These are phyloP conservation scores for Citrus glauca DNA, from an alignment of 345 rosid species.

Conservation along the genomic window DNA sequence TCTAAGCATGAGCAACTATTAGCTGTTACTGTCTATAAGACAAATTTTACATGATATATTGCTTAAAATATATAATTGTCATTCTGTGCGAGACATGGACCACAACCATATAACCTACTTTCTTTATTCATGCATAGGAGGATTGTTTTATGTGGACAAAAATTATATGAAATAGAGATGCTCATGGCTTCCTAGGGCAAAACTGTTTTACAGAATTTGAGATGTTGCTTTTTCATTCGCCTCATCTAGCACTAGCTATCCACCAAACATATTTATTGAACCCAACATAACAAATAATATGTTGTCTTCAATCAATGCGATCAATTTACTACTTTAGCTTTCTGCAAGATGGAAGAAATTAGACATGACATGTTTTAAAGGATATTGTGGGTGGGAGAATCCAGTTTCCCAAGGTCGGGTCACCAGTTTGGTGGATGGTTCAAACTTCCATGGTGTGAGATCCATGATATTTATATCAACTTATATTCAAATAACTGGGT, in stretches of 20 bases:
- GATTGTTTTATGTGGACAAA: neutral
- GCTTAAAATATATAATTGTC: neutral
- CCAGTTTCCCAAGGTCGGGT: conserved; percentile 8
- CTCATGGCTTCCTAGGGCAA: neutral
- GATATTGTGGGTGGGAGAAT: neutral
- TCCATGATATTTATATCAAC: neutral
- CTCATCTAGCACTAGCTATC: neutral
- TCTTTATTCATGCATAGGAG: neutral
- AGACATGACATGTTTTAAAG: neutral
- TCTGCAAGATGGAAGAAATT: neutral
- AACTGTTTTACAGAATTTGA: neutral
- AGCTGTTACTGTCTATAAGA: neutral
- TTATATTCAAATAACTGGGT: neutral
- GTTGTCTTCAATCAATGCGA: conserved; percentile 5
- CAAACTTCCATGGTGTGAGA: conserved; percentile 3
- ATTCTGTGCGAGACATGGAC: neutral
- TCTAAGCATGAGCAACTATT: neutral
- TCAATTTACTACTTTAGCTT: neutral
- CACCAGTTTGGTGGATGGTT: conserved; percentile 11
- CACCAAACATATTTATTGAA: neutral
- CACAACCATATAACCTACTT: neutral
- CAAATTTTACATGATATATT: neutral
- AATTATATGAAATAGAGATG: neutral
- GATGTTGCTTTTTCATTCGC: neutral
- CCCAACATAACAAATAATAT: conserved; percentile 4